Base-by-base conservation (phyloP, 73 alveolate genomes). In the Stentor roeselii region DNA sequence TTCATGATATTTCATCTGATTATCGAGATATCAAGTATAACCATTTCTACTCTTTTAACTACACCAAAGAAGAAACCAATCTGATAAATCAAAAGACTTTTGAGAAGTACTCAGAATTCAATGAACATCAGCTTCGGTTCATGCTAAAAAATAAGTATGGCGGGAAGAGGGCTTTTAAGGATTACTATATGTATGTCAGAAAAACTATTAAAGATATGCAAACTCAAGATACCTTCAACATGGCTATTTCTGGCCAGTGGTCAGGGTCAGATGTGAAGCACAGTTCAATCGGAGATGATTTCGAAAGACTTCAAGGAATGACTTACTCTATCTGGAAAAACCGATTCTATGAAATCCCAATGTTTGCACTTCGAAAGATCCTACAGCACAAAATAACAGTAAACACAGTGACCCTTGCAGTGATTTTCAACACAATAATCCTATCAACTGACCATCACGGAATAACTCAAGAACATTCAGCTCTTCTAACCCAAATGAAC, bases 361-460 rank as follows among this genome's bases (percentile, higher is more conserved):
- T 40, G 34, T 67, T 21, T 67, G 41, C 41, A 30, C 21, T 67
- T 27, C 21, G 34, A 67, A 2, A 21, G 41, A 67, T 67, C 37
- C 14, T 32, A 0, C 11, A 30, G 34, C 11, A 32, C 80, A 67
- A 67, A 34, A 14, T 15, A 1, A 21, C 37, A 27, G 34, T n/a
- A 11, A 21, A 76, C 39, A 75, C 86, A 39, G 86, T 92, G 93
- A 88, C 91, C 32, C 27, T 89, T 14, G 39, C 86, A 11, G 95
- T 92, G 34, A 39, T 60, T 59, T 74, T 84, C 15, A 94, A 94
- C 88, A 94, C 98, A 14, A 86, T 92, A 3, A 87, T 82, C 0
- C 89, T 94, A 32, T 85, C 95, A 42, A 82, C 92, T 78, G 96
- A 92, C 61, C 84, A 88, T 74, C 92, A 94, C 74, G 94, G 93